Base-by-base conservation (phyloP, 1,284 basidiomycete genomes). In the Rhodotorula sp. region DNA sequence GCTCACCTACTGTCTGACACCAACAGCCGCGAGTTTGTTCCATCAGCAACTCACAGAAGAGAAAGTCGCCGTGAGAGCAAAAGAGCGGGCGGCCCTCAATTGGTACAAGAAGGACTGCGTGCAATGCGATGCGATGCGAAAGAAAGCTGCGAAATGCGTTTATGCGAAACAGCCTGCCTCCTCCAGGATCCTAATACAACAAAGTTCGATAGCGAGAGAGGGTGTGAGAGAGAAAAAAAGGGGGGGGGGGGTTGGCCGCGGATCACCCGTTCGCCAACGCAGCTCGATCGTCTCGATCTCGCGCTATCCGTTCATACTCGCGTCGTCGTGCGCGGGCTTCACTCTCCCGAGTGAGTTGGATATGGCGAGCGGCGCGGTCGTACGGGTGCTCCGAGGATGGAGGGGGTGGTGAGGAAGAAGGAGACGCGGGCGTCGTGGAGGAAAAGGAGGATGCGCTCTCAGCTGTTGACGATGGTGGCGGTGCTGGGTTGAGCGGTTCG, bases 361-460 rank as follows among this genome's bases (percentile, higher is more conserved):
- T 47, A 45, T 63, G 62, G 19, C 55, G 45, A 2, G 54, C 62
- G 26, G 52, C 62, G 43, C 62, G 62, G 43, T 45, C 62, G 54
- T 63, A 38, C 26, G 62, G 62, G 8, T 45, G 43, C 54, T 55
- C 26, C 54, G 54, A 26, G n/a, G 54, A n/a, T 16, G n/a, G 26
- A 16, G 54, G 28, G 26, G 54, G n/a, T 31, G 16, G n/a, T 6
- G 54, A 15, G 5, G n/a, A 18, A 8, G 18, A 19, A 23, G 49
- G 19, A 50, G 19, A 19, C 19, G 6, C n/a, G 26, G 26, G 28
- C 26, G 26, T 14, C 15, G n/a, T n/a, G n/a, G 52, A 14, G 23
- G 52, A 5, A 23, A 5, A 23, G 19, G 50, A 52, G 12, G 23
- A 21, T 52, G 23, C 50, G 50, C 50, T 52, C 50, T 8, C 50